phyloP scores from a whole-genome alignment of 2,329 filamentous ascomycete genomes.

The Teratosphaeria pseudoeucalypti region DNA sequence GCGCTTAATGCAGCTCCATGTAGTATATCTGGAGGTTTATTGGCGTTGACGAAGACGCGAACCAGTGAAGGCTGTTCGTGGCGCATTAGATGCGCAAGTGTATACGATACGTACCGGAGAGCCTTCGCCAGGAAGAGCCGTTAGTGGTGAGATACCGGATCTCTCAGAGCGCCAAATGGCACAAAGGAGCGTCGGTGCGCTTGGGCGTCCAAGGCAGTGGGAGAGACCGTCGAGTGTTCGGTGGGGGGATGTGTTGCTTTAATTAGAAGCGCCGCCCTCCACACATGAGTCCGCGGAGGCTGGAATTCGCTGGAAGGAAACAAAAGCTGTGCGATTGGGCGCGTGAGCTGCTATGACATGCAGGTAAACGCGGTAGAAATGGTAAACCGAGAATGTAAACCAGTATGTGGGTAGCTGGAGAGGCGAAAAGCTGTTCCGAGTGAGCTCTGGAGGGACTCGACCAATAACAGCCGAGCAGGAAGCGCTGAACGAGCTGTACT shows the following conservation, averaged over 20 bases:
- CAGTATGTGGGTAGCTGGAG: background rate
- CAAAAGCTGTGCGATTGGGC: background rate
- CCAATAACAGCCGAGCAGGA: slow-evolving; percentile 9
- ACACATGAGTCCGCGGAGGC: slow-evolving; percentile 17
- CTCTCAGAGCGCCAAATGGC: slow-evolving; percentile 21
- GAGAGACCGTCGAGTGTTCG: slow-evolving; percentile 8
- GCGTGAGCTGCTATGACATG: slow-evolving; percentile 4
- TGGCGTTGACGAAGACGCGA: background rate
- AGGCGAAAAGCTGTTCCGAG: background rate
- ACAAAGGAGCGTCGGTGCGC: slow-evolving; percentile 16
- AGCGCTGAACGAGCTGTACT: slow-evolving; percentile 4
- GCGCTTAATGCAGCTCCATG: slow-evolving; percentile 6
- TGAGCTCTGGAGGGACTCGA: background rate
- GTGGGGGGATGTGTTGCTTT: slow-evolving; percentile 13
- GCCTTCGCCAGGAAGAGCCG: slow-evolving; percentile 24
- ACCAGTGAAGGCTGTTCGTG: slow-evolving; percentile 1
- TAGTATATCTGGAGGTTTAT: background rate
- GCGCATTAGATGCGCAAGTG: slow-evolving; percentile 6
- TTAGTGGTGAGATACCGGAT: slow-evolving; percentile 24
- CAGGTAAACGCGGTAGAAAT: slow-evolving; percentile 5
- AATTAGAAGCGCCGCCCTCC: slow-evolving; percentile 18
- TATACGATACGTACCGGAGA: slow-evolving; percentile 20
- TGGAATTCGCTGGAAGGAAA: slow-evolving; percentile 2
- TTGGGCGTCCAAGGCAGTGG: slow-evolving; percentile 8
- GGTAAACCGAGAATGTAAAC: background rate